phyloP scores from a whole-genome alignment of 805 yeast genomes.

The Pichia heedii region DNA sequence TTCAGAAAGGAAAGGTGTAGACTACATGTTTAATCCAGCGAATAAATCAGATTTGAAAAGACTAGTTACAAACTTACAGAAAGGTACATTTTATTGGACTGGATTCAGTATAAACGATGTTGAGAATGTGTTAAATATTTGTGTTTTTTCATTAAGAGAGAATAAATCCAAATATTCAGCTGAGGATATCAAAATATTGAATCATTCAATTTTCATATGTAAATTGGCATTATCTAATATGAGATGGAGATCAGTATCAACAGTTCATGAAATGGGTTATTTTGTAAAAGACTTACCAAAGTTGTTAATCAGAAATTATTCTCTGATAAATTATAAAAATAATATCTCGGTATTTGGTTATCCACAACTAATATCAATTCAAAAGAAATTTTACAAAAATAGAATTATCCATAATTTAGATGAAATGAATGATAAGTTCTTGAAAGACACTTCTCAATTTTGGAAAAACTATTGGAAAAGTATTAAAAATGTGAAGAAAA shows the following conservation, averaged over 20 bases:
- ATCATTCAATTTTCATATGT: constrained; percentile 37
- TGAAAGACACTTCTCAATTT: constrained; percentile 31
- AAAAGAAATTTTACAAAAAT: constrained; percentile 45
- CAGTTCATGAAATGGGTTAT: constrained; percentile 59
- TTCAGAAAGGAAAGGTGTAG: constrained; percentile 56
- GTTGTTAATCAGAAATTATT: constrained; percentile 31
- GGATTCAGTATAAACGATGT: constrained; percentile 57
- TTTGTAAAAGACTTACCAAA: constrained; percentile 39
- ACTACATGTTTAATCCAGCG: constrained; percentile 61
- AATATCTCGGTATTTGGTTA: constrained; percentile 45
- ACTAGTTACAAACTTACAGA: constrained; percentile 50
- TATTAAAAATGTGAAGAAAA: constrained; percentile 27
- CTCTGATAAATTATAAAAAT: constrained; percentile 32
- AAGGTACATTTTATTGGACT: constrained; percentile 69
- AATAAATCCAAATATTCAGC: constrained; percentile 26
- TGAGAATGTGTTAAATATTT: constrained; percentile 40
- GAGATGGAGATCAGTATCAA: constrained; percentile 49
- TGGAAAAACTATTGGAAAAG: constrained; percentile 48
- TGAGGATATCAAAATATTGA: constrained; percentile 34
- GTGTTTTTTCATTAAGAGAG: constrained; percentile 34
- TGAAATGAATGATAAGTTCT: constrained; percentile 26
- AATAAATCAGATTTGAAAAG: constrained; percentile 46
- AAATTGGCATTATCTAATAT: constrained; percentile 41
- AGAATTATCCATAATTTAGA: constrained; percentile 32
- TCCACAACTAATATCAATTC: constrained; percentile 45